phyloP scores from a whole-genome alignment of 352 stramenopile species.

The Pseudoperonospora humuli region DNA sequence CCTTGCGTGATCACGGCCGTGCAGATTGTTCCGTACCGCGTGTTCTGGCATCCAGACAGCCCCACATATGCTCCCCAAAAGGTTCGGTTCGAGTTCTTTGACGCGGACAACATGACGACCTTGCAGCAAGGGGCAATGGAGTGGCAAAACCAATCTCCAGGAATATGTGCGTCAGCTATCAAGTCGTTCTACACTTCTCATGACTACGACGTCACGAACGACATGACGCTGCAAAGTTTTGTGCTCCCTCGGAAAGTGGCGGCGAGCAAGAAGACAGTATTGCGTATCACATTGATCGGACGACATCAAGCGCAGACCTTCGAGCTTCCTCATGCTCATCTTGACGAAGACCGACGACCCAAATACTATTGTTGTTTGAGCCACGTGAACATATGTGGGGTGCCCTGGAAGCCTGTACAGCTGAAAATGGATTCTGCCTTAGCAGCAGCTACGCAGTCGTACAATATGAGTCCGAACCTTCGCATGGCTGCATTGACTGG shows the following conservation, averaged over 20 bases:
- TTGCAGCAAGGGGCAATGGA: slow-evolving; percentile 3
- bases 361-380: slow-evolving; percentile 81
- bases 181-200: slow-evolving; percentile 52
- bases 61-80: slow-evolving; percentile 64
- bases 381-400: slow-evolving; percentile 58
- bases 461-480: slow-evolving; percentile 26
- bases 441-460: slow-evolving; percentile 4
- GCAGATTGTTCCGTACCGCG: slow-evolving; percentile 69
- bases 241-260: slow-evolving; percentile 41
- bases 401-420: slow-evolving; percentile 24
- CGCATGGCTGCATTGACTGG: slow-evolving; percentile 35
- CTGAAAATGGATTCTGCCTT: not conserved
- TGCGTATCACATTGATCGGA: slow-evolving; percentile 57
- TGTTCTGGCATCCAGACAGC: slow-evolving; percentile 70
- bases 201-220: slow-evolving; percentile 50
- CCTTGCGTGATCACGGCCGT: slow-evolving; percentile 52
- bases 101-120: slow-evolving; percentile 19
- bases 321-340: slow-evolving; percentile 44
- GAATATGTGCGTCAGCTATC: slow-evolving; percentile 8
- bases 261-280: slow-evolving; percentile 27
- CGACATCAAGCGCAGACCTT: slow-evolving; percentile 71
- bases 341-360: slow-evolving; percentile 28
- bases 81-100: slow-evolving; percentile 70
- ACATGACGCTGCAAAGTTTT: slow-evolving; percentile 67
- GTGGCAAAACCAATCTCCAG: slow-evolving; percentile 5